phyloP scores from a whole-genome alignment of 1,284 basidiomycete genomes.

The Apiotrichum gracile region DNA sequence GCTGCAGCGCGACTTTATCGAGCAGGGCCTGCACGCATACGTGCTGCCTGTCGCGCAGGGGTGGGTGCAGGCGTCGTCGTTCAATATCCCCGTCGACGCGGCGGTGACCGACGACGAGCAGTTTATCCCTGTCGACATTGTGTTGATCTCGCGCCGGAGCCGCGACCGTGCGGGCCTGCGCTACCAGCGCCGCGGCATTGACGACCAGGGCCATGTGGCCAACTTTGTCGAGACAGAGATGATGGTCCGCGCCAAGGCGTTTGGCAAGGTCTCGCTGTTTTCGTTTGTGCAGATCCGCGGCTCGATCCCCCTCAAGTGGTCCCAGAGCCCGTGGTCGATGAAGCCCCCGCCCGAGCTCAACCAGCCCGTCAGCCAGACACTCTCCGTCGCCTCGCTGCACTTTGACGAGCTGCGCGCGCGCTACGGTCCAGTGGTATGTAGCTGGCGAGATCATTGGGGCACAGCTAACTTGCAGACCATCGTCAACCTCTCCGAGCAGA shows the following conservation, averaged over 20 bases:
- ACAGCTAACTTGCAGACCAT: slow-evolving; percentile 56
- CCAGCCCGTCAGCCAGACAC: slow-evolving; percentile 65
- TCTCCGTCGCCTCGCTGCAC: slow-evolving; percentile 66
- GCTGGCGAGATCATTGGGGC: neutral
- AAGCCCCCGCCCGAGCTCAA: slow-evolving; percentile 84
- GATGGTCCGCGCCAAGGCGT: slow-evolving; percentile 62
- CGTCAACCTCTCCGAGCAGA: slow-evolving; percentile 83
- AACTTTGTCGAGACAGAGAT: slow-evolving; percentile 57
- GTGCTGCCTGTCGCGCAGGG: slow-evolving; percentile 86
- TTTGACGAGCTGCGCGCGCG: slow-evolving; percentile 60
- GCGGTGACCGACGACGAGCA: slow-evolving; percentile 14
- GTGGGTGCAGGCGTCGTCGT: slow-evolving; percentile 66
- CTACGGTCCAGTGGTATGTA: slow-evolving; percentile 70
- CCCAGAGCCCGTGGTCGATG: slow-evolving; percentile 62
- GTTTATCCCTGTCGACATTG: slow-evolving; percentile 47
- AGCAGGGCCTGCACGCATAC: slow-evolving; percentile 61
- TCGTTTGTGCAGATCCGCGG: slow-evolving; percentile 84
- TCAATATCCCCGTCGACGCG: slow-evolving; percentile 54
- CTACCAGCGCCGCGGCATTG: slow-evolving; percentile 53
- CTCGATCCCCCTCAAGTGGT: slow-evolving; percentile 86
- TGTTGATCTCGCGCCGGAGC: slow-evolving; percentile 51
- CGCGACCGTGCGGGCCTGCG: slow-evolving; percentile 52
- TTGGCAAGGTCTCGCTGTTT: slow-evolving; percentile 68
- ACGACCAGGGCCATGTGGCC: slow-evolving; percentile 52
- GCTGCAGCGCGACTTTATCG: slow-evolving; percentile 40